These are phyloP conservation scores for Beta lomatogona DNA, from an alignment of 179 eudicot genomes.

Conservation along the genomic window DNA sequence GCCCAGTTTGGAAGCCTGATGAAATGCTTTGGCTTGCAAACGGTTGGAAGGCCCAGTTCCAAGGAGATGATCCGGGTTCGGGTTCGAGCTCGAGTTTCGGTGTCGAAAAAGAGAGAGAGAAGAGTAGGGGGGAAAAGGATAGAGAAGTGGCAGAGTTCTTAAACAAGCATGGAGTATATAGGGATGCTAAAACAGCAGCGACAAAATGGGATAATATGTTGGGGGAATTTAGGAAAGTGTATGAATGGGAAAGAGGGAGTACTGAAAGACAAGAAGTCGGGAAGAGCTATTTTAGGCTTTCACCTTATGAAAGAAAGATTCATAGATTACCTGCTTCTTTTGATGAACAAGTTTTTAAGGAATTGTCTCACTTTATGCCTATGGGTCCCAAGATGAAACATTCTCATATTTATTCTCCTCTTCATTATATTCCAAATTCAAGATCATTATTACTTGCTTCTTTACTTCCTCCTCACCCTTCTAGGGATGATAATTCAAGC, in stretches of 20 bases:
- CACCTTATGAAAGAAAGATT: constrained; percentile 69
- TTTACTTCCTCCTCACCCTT: constrained; percentile 45
- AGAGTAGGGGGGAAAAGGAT: constrained; percentile 77
- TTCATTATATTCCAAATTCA: constrained; percentile 9
- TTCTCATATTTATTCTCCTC: neutral
- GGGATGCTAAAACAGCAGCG: constrained; percentile 84
- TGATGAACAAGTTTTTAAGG: constrained; percentile 85
- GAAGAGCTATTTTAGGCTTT: constrained; percentile 73
- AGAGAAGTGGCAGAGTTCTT: constrained; percentile 69
- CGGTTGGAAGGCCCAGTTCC: constrained; percentile 77
- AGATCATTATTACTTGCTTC: constrained; percentile 13
- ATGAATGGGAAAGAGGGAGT: constrained; percentile 84
- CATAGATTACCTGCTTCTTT: constrained; percentile 81
- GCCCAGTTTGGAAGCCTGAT: constrained; percentile 90
- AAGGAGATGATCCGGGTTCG: constrained; percentile 30
- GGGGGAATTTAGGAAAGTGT: constrained; percentile 84
- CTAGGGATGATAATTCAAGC: constrained; percentile 58
- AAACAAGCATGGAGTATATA: constrained; percentile 54
- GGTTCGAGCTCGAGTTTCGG: constrained; percentile 3
- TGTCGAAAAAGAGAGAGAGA: constrained; percentile 46
- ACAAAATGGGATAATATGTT: constrained; percentile 94
- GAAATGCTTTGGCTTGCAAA: constrained; percentile 80
- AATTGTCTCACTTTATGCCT: constrained; percentile 71
- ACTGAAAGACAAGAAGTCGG: constrained; percentile 63
- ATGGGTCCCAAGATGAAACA: constrained; percentile 63